Base-by-base conservation (phyloP, 495 filamentous ascomycete species). In the Trichoderma gamsii region DNA sequence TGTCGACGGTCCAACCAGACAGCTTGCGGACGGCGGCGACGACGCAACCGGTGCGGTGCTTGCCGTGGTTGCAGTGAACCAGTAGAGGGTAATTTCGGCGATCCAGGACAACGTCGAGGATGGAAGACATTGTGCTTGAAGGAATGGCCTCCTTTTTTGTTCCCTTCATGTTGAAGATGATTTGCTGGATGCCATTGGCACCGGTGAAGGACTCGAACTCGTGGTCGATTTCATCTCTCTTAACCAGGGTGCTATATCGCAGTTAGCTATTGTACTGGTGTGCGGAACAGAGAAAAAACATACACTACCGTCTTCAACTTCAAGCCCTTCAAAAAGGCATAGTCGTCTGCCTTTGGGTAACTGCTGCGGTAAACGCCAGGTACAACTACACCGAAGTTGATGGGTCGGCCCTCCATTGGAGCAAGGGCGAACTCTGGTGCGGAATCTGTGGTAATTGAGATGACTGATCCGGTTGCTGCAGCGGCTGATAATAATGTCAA, bases 51-150 rank as follows among this genome's bases (percentile, higher is more conserved):
- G 92, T 96, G 27, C 92, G 90, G 72, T 96, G 92, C 85, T 89
- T 92, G 69, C 92, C 92, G 71, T 95, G 92, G 72, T 96, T 96
- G 79, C 92, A 96, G 72, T 96, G 92, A 41, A 96, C 86, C 46
- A 95, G 79, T 1, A 96, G 72, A 0, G 92, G 92, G 68, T 93
- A 86, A 67, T 92, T 91, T 15, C 79, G 73, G 8, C 81, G 78
- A 72, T 92, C 82, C 44, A 91, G 78, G 32, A 93, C 80, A 63
- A 92, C 75, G 4, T 83, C 75, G 16, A 94, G 79, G 59, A 90
- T 87, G 12, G 82, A 77, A 67, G 80, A 80, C 78, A 96, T 88
- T 4, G 85, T 82, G 27, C 79, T 74, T n/a, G 84, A 73, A 0
- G 89, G 84, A 21, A 91, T 86, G 9, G 77, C 78, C 65, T 81